These are phyloP conservation scores for Kalanchoe fedtschenkoi DNA, from an alignment of 164 flowering plant species.

Conservation along the genomic window DNA sequence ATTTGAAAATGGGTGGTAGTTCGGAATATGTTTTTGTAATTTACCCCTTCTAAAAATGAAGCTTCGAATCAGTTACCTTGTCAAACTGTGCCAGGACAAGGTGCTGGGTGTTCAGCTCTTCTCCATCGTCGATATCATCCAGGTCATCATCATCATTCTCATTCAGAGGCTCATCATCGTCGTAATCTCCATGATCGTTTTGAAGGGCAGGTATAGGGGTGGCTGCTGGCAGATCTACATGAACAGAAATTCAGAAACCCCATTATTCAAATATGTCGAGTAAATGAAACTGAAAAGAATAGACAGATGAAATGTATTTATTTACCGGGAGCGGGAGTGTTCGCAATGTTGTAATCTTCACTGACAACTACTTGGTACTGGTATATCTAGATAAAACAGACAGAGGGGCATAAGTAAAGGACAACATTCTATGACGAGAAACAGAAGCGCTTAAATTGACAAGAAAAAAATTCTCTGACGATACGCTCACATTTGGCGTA, in stretches of 20 bases:
- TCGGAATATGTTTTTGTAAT: too few species aligned
- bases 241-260: not conserved
- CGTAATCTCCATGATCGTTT: slow-evolving; percentile 44
- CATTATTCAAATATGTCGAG: not conserved
- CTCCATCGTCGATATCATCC: slow-evolving; percentile 77
- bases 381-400: slow-evolving; percentile 30
- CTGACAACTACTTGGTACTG: slow-evolving; percentile 69
- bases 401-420: not conserved
- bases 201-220: slow-evolving; percentile 47
- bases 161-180: slow-evolving; percentile 74
- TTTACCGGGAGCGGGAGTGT: slow-evolving; percentile 79
- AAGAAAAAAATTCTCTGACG: not conserved
- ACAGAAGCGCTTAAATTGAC: not conserved
- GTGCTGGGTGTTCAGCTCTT: slow-evolving; percentile 73
- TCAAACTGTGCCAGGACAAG: slow-evolving; percentile 94
- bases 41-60: too few species aligned
- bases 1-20: too few species aligned
- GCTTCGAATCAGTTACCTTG: slow-evolving; percentile 42
- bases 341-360: slow-evolving; percentile 81
- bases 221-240: slow-evolving; percentile 47
- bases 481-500: slow-evolving; percentile 38
- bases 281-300: too few species aligned
- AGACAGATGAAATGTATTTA: not conserved
- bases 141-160: slow-evolving; percentile 88
- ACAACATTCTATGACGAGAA: not conserved